phyloP scores from a whole-genome alignment of 176 grass and related monocot genomes.

The Eragrostis curvula region DNA sequence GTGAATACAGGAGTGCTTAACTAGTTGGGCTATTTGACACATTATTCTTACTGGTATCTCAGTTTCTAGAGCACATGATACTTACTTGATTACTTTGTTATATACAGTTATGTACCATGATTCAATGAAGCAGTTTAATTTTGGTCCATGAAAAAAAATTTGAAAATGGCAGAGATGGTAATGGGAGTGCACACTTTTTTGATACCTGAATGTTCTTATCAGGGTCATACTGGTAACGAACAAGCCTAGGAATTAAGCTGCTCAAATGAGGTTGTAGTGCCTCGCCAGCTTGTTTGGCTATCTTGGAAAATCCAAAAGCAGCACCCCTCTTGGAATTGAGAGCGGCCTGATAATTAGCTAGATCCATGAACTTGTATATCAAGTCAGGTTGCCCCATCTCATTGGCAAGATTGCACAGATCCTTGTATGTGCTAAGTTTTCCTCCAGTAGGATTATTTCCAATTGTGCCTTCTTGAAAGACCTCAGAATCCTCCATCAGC shows the following conservation, averaged over 20 bases:
- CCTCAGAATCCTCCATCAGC: constrained; percentile 97
- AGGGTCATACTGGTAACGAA: constrained; percentile 94
- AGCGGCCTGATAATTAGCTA: constrained; percentile 96
- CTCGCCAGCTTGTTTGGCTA: constrained; percentile 97
- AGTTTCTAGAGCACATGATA: background rate
- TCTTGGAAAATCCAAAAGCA: constrained; percentile 99
- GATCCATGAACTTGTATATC: constrained; percentile 99
- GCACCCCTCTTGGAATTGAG: constrained; percentile 97
- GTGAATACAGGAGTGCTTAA: background rate
- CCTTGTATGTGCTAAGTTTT: constrained; percentile 95
- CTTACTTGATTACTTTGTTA: background rate
- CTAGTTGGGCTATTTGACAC: background rate
- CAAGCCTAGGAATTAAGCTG: constrained; percentile 93
- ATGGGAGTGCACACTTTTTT: constrained; percentile 20
- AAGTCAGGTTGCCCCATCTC: constrained; percentile 99
- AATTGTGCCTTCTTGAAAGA: constrained; percentile 95
- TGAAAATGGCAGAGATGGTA: background rate
- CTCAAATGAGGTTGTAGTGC: constrained; percentile 86
- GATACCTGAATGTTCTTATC: constrained; percentile 98
- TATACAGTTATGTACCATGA: background rate
- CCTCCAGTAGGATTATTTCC: constrained; percentile 81
- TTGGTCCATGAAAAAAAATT: background rate
- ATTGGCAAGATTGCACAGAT: constrained; percentile 91
- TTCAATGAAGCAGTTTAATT: constrained; percentile 8
- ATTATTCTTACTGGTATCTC: background rate